Conservation (phyloP, 2,329 filamentous ascomycete species). For the Coniosporium tulheliwenetii region DNA sequence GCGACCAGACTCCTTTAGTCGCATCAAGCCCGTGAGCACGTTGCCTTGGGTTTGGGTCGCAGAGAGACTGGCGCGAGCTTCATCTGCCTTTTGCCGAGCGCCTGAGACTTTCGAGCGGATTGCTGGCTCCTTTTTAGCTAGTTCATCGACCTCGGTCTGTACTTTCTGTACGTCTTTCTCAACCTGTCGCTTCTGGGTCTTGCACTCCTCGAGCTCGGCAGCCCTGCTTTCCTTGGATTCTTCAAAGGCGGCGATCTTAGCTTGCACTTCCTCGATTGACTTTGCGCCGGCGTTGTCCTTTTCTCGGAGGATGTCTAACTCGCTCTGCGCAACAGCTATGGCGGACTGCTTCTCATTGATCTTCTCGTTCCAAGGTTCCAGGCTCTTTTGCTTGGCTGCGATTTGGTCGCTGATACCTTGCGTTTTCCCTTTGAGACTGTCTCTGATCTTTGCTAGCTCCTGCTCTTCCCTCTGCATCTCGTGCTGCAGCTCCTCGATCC, state of each 20-base stretch:
- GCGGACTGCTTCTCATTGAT: slow-evolving; percentile 92
- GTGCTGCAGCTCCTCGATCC: slow-evolving; percentile 62
- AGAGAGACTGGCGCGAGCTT: slow-evolving; percentile 78
- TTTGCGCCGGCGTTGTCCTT: slow-evolving; percentile 77
- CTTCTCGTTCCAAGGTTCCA: slow-evolving; percentile 94
- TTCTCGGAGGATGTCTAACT: slow-evolving; percentile 80
- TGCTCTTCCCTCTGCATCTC: slow-evolving; percentile 65
- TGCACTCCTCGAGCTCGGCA: slow-evolving; percentile 59
- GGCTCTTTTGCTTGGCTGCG: slow-evolving; percentile 74
- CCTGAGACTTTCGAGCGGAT: slow-evolving; percentile 74
- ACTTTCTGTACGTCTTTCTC: slow-evolving; percentile 61
- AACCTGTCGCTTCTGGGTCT: slow-evolving; percentile 54
- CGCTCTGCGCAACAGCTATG: slow-evolving; percentile 87
- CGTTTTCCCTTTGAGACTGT: slow-evolving; percentile 85
- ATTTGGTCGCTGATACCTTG: slow-evolving; percentile 90
- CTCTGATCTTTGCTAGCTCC: slow-evolving; percentile 68
- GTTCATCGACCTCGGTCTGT: slow-evolving; percentile 55
- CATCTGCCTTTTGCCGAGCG: slow-evolving; percentile 86
- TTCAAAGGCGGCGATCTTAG: slow-evolving; percentile 61
- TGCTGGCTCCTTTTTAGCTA: slow-evolving; percentile 64
- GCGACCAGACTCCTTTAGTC: slow-evolving; percentile 86
- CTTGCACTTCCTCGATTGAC: slow-evolving; percentile 67
- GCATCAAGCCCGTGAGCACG: slow-evolving; percentile 80
- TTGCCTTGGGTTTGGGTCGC: slow-evolving; percentile 87
- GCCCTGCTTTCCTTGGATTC: slow-evolving; percentile 56